Conservation (phyloP, 208 protist species). For the Polymyxa betae region DNA sequence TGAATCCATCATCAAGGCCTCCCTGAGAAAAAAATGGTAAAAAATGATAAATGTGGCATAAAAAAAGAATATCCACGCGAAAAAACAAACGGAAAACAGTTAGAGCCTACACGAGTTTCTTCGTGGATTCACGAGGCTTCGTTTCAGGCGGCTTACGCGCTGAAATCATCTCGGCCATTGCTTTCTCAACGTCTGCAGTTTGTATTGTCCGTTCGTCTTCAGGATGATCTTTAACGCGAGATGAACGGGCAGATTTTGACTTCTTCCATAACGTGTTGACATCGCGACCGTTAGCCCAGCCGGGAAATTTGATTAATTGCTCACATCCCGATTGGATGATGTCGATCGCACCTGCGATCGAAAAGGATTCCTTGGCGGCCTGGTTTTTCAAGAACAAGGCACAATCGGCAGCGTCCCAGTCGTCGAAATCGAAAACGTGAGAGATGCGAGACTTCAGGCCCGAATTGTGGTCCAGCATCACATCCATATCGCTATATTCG, state of each 20-base stretch:
- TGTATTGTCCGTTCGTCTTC: not conserved
- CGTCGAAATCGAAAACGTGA: constrained; percentile 28
- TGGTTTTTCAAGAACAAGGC: constrained; percentile 30
- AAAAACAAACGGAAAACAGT: too few species aligned
- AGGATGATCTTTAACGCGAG: not conserved
- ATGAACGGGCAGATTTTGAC: not conserved
- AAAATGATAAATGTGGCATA: too few species aligned
- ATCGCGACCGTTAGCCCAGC: constrained; percentile 47
- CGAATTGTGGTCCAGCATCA: constrained; percentile 54
- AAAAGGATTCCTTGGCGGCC: not conserved
- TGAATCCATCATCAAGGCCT: too few species aligned
- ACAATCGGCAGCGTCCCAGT: constrained; percentile 51
- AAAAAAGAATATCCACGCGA: too few species aligned
- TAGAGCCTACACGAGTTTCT: too few species aligned
- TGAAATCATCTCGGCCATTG: not conserved
- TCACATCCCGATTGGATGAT: not conserved
- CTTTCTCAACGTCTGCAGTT: not conserved
- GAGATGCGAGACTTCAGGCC: constrained; percentile 38
- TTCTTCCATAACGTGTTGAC: not conserved
- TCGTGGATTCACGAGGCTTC: too few species aligned
- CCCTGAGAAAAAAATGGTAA: too few species aligned
- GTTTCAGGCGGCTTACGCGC: not conserved
- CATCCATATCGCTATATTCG: not conserved
- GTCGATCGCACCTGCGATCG: not conserved
- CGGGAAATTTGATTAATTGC: constrained; percentile 29